These are phyloP conservation scores for Fusarium keratoplasticum DNA, from an alignment of 2,329 filamentous ascomycete genomes.

Conservation along the genomic window DNA sequence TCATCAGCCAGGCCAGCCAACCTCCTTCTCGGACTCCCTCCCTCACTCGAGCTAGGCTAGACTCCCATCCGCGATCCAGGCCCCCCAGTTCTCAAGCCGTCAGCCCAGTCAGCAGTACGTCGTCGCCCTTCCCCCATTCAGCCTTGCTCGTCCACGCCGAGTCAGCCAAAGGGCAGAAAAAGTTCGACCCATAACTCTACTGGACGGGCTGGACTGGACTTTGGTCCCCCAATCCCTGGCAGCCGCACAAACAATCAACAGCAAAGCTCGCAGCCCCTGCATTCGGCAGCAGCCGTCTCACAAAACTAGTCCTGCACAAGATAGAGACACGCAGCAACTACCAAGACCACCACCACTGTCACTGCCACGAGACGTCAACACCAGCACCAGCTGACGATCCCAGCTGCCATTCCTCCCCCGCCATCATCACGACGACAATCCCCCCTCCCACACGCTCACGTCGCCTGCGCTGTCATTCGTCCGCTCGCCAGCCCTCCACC, in stretches of 20 bases:
- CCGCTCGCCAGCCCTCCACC: constrained; percentile 17
- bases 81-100: constrained; percentile 31
- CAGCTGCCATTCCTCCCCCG: constrained; percentile 12
- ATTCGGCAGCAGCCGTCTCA: constrained; percentile 39
- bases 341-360: constrained; percentile 11
- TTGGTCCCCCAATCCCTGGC: constrained; percentile 24
- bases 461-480: constrained; percentile 16
- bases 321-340: constrained; percentile 43
- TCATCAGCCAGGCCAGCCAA: constrained; percentile 27
- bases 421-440: constrained; percentile 27
- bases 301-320: constrained; percentile 38
- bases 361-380: constrained; percentile 14
- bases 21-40: constrained; percentile 22
- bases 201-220: neutral
- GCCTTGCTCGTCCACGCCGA: constrained; percentile 30
- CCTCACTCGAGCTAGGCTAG: constrained; percentile 29
- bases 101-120: constrained; percentile 30
- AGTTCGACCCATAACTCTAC: constrained; percentile 18
- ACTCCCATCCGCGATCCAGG: constrained; percentile 28
- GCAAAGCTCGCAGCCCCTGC: constrained; percentile 36
- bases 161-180: constrained; percentile 36
- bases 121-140: constrained; percentile 35
- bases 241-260: constrained; percentile 31
- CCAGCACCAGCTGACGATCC: constrained; percentile 24
- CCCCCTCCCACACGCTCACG: constrained; percentile 19